Evolutionary conservation across 139 green algal species (phyloP), one percentile per base, ranked within the genome.

Genomic region (Asterochloris erici): DNA sequence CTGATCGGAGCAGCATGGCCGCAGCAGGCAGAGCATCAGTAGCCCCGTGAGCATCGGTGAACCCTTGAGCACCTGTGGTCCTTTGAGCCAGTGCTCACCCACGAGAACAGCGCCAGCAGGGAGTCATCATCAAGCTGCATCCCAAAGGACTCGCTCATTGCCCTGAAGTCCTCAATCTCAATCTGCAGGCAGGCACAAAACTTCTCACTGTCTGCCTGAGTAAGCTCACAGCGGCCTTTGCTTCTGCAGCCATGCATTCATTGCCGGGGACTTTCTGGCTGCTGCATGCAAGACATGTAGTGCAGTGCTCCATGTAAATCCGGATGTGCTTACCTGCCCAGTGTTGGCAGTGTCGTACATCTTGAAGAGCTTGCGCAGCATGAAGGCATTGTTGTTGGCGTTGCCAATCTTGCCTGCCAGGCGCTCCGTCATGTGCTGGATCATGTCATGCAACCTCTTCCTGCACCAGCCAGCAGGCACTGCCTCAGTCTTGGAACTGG

Each of bases 91-190:
- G 47, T 17, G 12, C 64, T 38, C 26, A 87, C 84, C 84, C 66
- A 47, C 13, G 54, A 81, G 61, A 87, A 96, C 9, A 96, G 82
- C 12, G 93, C 92, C 47, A 97, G 87, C 63, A 97, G 86, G 11
- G 86, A 91, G 87, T 97, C 93, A 76, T 97, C 92, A 84, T 94
- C 92, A 29, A 97, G 87, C 91, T 97, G 93, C 87, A 97, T 95
- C 79, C 93, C 93, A 84, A 95, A 95, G n/a, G 83, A 89, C 88
- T 97, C 93, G 6, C 83, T 90, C 85, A 94, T 94, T 83, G 93
- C 90, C 38, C 93, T 85, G 73, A 97, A 92, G 82, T 95, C 92
- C 84, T 95, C 92, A 28, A 93, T 89, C 79, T 92, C 88, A 69
- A 95, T 92, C 81, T 93, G 87, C 63, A 74, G 19, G 4, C 21